A percentile compares a stretch with the other conserved stretches of the same genome.
Evolutionary conservation across 2,329 filamentous ascomycete genomes (phyloP).

Genomic region (Talaromyces sp.): DNA sequence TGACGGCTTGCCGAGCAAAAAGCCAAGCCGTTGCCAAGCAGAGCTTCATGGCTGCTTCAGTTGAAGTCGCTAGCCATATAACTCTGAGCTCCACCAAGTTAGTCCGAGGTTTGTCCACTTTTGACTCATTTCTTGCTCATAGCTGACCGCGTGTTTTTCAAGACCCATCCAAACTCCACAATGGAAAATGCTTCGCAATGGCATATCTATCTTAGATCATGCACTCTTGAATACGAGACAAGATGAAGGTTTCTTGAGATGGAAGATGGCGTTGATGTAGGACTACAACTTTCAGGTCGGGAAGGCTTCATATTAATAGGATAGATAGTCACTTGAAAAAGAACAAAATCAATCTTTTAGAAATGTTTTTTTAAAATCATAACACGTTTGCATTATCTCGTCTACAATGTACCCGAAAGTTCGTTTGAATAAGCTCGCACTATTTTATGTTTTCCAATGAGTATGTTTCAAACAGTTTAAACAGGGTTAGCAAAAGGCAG

Average conservation of each 20-base stretch:
- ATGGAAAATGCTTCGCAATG: neutral
- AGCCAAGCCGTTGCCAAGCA: slow-evolving; percentile 29
- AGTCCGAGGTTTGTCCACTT: slow-evolving; percentile 30
- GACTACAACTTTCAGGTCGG: slow-evolving; percentile 1
- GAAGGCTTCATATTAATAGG: neutral
- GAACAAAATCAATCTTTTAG: neutral
- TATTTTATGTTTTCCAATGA: neutral
- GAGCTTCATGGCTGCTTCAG: slow-evolving; percentile 27
- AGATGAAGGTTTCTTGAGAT: neutral
- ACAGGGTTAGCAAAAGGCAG: slow-evolving; percentile 9
- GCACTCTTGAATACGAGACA: neutral
- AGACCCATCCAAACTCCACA: slow-evolving; percentile 43
- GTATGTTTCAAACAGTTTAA: neutral
- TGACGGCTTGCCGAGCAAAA: slow-evolving; percentile 49
- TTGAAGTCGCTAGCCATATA: slow-evolving; percentile 24
- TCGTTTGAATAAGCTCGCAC: neutral
- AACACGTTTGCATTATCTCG: neutral
- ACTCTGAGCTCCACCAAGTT: slow-evolving; percentile 31
- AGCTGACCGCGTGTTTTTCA: slow-evolving; percentile 1
- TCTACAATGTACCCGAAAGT: neutral
- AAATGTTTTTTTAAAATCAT: neutral
- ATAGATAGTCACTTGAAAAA: neutral
- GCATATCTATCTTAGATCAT: neutral
- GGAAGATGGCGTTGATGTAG: slow-evolving; percentile 1
- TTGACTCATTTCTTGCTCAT: neutral